Evolutionary conservation across 169 alveolate species (phyloP).

Genomic region (Babesia caballi): DNA sequence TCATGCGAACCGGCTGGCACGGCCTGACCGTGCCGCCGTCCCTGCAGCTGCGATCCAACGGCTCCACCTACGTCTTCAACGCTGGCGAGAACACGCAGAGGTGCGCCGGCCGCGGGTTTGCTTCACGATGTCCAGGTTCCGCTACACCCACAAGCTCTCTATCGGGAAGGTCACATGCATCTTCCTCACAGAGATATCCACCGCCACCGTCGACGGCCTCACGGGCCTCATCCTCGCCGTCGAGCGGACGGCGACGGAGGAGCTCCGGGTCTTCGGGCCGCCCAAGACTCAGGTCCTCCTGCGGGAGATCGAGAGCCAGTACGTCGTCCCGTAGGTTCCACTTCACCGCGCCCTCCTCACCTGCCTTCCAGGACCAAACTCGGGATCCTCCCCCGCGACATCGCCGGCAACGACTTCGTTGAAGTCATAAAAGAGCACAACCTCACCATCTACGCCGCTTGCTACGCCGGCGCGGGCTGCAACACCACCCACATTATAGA

Average conservation of each 20-base stretch:
- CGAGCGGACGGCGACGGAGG: slow-evolving; percentile 69
- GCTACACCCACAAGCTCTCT: slow-evolving; percentile 77
- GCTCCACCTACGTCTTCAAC: slow-evolving; percentile 73
- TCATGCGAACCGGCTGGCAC: slow-evolving; percentile 79
- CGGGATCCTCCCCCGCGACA: not conserved
- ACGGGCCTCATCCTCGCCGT: slow-evolving; percentile 79
- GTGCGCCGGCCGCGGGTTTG: slow-evolving; percentile 3
- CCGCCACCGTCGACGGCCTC: slow-evolving; percentile 76
- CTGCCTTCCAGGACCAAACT: slow-evolving; percentile 4
- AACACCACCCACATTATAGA: not conserved
- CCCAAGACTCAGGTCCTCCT: slow-evolving; percentile 53
- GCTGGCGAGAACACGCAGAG: slow-evolving; percentile 84
- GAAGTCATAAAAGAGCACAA: slow-evolving; percentile 9
- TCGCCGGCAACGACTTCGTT: not conserved
- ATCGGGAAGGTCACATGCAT: slow-evolving; percentile 67
- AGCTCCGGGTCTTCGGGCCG: slow-evolving; percentile 78
- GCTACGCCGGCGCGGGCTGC: not conserved
- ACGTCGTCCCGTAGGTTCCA: slow-evolving; percentile 61
- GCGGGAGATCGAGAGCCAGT: slow-evolving; percentile 39
- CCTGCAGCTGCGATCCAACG: slow-evolving; percentile 71
- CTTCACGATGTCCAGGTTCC: slow-evolving; percentile 42
- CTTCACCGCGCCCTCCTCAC: slow-evolving; percentile 1
- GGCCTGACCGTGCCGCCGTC: slow-evolving; percentile 79
- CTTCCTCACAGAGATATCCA: slow-evolving; percentile 70
- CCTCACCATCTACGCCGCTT: slow-evolving; percentile 17